Conservation (phyloP, 768 basidiomycete species). For the Russula earlei region DNA sequence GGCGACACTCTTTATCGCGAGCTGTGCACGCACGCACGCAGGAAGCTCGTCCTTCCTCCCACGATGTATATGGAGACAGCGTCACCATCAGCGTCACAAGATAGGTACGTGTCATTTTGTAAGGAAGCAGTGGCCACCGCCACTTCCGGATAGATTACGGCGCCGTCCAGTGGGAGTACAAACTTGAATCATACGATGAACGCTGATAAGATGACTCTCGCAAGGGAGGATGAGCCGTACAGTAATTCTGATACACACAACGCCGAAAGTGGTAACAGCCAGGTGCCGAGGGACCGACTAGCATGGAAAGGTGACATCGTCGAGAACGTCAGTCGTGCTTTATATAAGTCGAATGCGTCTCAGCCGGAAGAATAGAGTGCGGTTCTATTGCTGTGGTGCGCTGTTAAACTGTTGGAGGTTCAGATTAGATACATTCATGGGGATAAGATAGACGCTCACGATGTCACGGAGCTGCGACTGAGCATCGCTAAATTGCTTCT, state of each 20-base stretch:
- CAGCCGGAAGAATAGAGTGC: background rate
- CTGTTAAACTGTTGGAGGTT: slow-evolving; percentile 42
- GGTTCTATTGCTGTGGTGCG: slow-evolving; percentile 26
- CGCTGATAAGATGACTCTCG: background rate
- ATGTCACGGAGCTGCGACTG: slow-evolving; percentile 81
- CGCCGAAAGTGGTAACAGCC: background rate
- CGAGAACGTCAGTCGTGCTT: background rate
- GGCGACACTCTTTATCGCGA: slow-evolving; percentile 64
- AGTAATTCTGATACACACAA: background rate
- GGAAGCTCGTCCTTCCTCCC: slow-evolving; percentile 70
- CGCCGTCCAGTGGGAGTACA: background rate
- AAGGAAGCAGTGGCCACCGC: too few relatives aligned
- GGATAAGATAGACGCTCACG: slow-evolving; percentile 29
- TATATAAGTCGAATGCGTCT: background rate
- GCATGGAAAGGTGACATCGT: background rate
- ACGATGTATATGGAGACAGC: slow-evolving; percentile 79
- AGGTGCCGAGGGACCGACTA: background rate
- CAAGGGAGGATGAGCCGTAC: background rate
- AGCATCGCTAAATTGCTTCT: slow-evolving; percentile 89
- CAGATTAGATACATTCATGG: background rate
- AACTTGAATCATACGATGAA: background rate
- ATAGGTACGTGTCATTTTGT: too few relatives aligned
- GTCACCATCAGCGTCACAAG: too few relatives aligned
- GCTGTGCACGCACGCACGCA: slow-evolving; percentile 55
- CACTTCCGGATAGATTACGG: slow-evolving; percentile 40